These are phyloP conservation scores for Sophora flavescens DNA, from an alignment of 306 rosid species.

Conservation along the genomic window DNA sequence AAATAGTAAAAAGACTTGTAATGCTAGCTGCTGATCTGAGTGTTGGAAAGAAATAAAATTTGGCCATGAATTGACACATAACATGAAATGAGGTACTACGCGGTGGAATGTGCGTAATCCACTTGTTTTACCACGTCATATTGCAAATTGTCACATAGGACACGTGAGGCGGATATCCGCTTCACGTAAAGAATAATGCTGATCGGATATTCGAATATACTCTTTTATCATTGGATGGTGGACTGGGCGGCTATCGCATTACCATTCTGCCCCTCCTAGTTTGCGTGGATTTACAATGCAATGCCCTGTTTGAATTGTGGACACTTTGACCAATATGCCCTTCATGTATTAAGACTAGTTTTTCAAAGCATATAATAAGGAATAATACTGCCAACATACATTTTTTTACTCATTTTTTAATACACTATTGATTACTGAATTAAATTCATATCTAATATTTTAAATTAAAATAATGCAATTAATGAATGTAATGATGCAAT, in stretches of 20 bases:
- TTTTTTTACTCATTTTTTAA: too few relatives aligned
- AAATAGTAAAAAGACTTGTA: too few relatives aligned
- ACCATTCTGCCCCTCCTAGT: constrained; percentile 1
- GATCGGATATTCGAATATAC: constrained; percentile 72
- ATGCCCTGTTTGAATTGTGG: not conserved
- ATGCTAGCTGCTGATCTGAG: too few relatives aligned
- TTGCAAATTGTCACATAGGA: not conserved
- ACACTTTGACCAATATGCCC: constrained; percentile 55
- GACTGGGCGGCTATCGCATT: not conserved
- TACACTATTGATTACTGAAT: too few relatives aligned
- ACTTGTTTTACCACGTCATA: constrained; percentile 47
- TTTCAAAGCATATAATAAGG: not conserved
- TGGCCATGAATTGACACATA: constrained; percentile 15
- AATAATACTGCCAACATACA: too few relatives aligned
- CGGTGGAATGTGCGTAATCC: not conserved
- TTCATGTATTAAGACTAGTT: not conserved
- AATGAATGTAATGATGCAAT: too few relatives aligned
- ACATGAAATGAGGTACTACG: not conserved
- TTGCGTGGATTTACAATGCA: not conserved
- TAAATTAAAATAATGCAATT: too few relatives aligned
- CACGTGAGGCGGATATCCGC: constrained; percentile 44
- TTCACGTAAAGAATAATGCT: constrained; percentile 57
- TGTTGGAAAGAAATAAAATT: too few relatives aligned
- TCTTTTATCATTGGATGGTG: not conserved
- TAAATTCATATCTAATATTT: too few relatives aligned